These are phyloP conservation scores for Rubus idaeus DNA, from an alignment of 306 rosid species.

Conservation along the genomic window DNA sequence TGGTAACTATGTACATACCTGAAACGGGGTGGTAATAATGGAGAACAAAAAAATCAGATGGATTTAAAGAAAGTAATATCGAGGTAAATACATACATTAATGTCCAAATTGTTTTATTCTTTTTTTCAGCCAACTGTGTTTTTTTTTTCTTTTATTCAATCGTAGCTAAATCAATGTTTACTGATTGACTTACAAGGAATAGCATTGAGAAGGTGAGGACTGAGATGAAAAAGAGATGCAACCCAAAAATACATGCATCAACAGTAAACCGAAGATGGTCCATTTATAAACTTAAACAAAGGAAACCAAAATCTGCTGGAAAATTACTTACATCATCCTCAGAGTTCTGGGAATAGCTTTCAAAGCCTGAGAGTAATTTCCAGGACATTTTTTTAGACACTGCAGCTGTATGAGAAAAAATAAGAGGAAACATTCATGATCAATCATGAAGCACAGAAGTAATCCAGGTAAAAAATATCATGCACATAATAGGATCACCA, in stretches of 20 bases:
- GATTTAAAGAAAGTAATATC: background rate
- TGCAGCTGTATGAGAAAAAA: constrained; percentile 65
- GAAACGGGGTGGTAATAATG: background rate
- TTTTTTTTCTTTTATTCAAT: no score
- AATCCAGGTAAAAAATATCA: constrained; percentile 8
- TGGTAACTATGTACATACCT: constrained; percentile 98
- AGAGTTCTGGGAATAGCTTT: constrained; percentile 88
- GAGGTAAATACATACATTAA: background rate
- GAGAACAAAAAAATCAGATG: background rate
- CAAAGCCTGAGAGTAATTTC: constrained; percentile 83
- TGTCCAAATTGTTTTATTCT: background rate
- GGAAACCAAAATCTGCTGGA: constrained; percentile 1
- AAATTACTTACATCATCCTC: constrained; percentile 86
- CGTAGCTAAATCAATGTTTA: no score
- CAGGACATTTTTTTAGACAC: constrained; percentile 73
- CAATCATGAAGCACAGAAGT: constrained; percentile 8
- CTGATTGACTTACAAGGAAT: background rate
- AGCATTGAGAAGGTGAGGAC: background rate
- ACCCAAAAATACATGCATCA: background rate
- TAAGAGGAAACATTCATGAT: background rate
- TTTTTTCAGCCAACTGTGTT: background rate
- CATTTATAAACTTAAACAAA: background rate
- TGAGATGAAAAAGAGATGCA: background rate
- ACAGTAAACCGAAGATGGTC: background rate
- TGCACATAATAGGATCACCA: background rate